A percentile compares a stretch with the other conserved stretches of the same genome.
These are phyloP conservation scores for Fusarium buxicola DNA, from an alignment of 2,329 filamentous ascomycete genomes.

Conservation along the genomic window DNA sequence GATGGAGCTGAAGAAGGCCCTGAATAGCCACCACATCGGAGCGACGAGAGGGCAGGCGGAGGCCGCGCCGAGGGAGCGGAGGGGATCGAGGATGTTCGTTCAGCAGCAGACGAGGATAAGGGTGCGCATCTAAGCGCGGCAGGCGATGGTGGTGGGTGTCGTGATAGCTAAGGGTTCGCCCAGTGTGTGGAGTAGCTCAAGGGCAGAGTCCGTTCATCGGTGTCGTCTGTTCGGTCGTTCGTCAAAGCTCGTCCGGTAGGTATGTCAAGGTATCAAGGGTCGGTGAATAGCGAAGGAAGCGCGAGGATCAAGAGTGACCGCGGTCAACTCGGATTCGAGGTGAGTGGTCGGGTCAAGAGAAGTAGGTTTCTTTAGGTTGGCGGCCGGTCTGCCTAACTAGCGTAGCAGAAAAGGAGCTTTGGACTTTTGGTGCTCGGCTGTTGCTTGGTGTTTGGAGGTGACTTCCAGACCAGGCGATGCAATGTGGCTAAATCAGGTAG, in stretches of 20 bases:
- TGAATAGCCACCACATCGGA: constrained; percentile 85
- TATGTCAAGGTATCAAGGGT: constrained; percentile 29
- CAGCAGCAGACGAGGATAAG: constrained; percentile 10
- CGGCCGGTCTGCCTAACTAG: constrained; percentile 14
- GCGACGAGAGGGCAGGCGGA: constrained; percentile 48
- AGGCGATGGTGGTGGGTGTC: constrained; percentile 18
- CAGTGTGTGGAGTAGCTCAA: constrained; percentile 31
- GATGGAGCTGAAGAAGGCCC: constrained; percentile 80
- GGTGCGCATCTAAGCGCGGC: constrained; percentile 36
- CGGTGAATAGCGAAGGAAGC: constrained; percentile 27
- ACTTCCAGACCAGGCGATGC: constrained; percentile 42
- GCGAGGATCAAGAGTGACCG: constrained; percentile 3
- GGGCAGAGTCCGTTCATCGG: constrained; percentile 37
- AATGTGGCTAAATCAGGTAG: constrained; percentile 46
- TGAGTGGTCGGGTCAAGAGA: constrained; percentile 15
- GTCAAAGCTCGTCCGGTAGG: constrained; percentile 32
- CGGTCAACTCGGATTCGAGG: background rate
- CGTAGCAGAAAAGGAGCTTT: constrained; percentile 23
- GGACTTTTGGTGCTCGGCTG: constrained; percentile 27
- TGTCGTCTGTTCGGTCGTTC: constrained; percentile 28
- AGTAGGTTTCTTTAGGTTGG: constrained; percentile 26
- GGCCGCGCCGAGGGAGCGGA: constrained; percentile 44
- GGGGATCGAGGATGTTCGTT: constrained; percentile 27
- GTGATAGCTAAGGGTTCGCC: constrained; percentile 23
- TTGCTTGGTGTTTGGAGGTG: constrained; percentile 41